Evolutionary conservation across 2,329 filamentous ascomycete genomes (phyloP).

Genomic region (Grosmannia huntii): DNA sequence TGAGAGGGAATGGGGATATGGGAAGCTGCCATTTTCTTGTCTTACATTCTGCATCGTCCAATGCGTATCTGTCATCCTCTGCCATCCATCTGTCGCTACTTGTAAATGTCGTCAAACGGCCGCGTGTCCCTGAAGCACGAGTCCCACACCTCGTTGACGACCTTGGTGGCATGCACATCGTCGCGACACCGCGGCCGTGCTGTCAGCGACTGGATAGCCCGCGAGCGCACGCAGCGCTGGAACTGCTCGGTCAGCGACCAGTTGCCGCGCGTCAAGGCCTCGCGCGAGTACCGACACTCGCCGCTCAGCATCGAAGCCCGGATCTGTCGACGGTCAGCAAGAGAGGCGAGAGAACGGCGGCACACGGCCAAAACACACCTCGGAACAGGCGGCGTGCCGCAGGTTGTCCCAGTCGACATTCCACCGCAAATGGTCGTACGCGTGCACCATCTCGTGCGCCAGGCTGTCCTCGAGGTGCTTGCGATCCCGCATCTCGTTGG

Average conservation of each 20-base stretch:
- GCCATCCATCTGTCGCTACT: conserved; percentile 35
- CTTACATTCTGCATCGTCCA: too few relatives aligned
- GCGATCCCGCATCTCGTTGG: conserved; percentile 72
- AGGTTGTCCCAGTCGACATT: conserved; percentile 75
- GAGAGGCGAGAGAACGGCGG: neutral
- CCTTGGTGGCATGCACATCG: conserved; percentile 70
- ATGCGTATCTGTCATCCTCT: too few relatives aligned
- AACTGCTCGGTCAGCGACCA: conserved; percentile 86
- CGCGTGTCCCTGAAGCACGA: conserved; percentile 90
- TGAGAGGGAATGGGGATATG: too few relatives aligned
- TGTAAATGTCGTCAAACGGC: conserved; percentile 94
- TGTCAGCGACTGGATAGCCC: conserved; percentile 70
- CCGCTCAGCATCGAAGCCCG: conserved; percentile 84
- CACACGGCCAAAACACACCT: conserved; percentile 42
- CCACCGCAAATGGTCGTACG: conserved; percentile 84
- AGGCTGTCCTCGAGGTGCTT: conserved; percentile 86
- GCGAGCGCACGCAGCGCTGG: conserved; percentile 75
- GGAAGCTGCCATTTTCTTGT: too few relatives aligned
- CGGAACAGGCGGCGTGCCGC: conserved; percentile 84
- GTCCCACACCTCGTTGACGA: conserved; percentile 97
- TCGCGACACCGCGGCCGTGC: conserved; percentile 70
- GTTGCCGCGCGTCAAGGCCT: conserved; percentile 74
- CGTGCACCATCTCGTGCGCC: conserved; percentile 96
- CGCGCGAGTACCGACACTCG: conserved; percentile 81
- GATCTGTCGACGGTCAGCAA: conserved; percentile 47